Percentiles rank a stretch among this genome's conserved stretches.
Evolutionary conservation across 306 rosid genomes (phyloP).

Genomic region (Medicago ruthenica): DNA sequence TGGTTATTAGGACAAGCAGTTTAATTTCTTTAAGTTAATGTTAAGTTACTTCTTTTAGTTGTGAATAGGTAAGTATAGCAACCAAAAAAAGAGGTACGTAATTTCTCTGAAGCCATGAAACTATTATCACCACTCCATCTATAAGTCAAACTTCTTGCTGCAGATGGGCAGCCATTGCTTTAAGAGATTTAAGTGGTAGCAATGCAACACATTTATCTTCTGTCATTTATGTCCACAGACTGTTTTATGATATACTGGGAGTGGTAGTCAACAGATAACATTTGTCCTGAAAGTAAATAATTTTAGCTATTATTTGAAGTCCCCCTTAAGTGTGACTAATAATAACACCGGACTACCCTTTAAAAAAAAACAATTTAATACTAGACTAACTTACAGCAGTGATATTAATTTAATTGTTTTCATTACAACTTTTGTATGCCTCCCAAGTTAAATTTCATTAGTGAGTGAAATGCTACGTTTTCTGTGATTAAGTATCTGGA

Average conservation of each 20-base stretch:
- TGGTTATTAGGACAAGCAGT: neutral
- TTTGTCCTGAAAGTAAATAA: neutral
- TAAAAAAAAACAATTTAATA: neutral
- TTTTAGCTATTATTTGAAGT: neutral
- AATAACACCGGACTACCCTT: neutral
- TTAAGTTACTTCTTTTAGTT: neutral
- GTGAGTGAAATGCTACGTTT: neutral
- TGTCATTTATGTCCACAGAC: neutral
- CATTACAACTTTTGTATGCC: neutral
- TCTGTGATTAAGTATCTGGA: neutral
- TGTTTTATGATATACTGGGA: neutral
- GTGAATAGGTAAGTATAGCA: neutral
- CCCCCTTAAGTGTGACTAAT: neutral
- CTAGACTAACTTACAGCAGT: neutral
- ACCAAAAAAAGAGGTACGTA: neutral
- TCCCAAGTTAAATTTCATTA: neutral
- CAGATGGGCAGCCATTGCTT: neutral
- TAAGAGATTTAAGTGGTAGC: neutral
- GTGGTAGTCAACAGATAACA: neutral
- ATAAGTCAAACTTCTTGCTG: neutral
- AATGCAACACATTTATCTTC: neutral
- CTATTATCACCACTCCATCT: neutral
- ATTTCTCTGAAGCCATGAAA: neutral
- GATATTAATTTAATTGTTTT: neutral
- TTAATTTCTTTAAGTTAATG: neutral